Evolutionary conservation across 2,329 filamentous ascomycete genomes (phyloP).

Genomic region (Aspergillus sp.): DNA sequence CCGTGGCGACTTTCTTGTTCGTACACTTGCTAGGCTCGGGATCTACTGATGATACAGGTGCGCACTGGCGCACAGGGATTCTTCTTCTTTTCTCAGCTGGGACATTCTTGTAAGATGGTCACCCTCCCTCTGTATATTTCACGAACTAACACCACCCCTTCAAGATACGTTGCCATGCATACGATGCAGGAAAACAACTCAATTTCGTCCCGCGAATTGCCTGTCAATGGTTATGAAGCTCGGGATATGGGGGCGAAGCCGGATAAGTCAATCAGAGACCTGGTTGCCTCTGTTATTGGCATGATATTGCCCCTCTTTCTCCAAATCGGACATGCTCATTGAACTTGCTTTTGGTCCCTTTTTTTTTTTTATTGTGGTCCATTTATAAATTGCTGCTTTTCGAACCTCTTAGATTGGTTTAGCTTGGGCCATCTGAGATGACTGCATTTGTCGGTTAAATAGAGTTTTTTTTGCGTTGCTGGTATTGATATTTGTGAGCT

Average conservation of each 20-base stretch:
- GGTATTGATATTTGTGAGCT: not conserved
- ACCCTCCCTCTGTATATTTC: not conserved
- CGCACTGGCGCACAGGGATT: conserved; percentile 89
- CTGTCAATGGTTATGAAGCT: conserved; percentile 45
- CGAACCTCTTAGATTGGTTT: not conserved
- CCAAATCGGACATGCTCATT: conserved; percentile 50
- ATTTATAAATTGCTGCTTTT: conserved; percentile 17
- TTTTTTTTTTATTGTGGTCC: conserved; percentile 6
- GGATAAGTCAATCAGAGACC: conserved; percentile 45
- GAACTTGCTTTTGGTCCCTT: conserved; percentile 12
- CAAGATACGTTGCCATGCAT: conserved; percentile 95
- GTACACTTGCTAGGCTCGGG: conserved; percentile 67
- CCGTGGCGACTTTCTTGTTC: conserved; percentile 76
- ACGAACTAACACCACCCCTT: conserved; percentile 6
- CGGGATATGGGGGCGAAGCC: conserved; percentile 34
- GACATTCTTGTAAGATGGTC: conserved; percentile 79
- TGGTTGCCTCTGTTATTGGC: conserved; percentile 47
- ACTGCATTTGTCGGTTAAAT: not conserved
- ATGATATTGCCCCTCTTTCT: conserved; percentile 49
- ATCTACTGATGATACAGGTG: conserved; percentile 55
- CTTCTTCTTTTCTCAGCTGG: conserved; percentile 91
- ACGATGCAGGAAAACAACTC: conserved; percentile 78
- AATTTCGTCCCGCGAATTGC: conserved; percentile 30
- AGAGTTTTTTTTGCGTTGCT: not conserved
- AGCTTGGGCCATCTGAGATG: not conserved